These are phyloP conservation scores for Polytrichum commune DNA, from an alignment of 225 moss, liverwort and hornwort species.

Conservation along the genomic window DNA sequence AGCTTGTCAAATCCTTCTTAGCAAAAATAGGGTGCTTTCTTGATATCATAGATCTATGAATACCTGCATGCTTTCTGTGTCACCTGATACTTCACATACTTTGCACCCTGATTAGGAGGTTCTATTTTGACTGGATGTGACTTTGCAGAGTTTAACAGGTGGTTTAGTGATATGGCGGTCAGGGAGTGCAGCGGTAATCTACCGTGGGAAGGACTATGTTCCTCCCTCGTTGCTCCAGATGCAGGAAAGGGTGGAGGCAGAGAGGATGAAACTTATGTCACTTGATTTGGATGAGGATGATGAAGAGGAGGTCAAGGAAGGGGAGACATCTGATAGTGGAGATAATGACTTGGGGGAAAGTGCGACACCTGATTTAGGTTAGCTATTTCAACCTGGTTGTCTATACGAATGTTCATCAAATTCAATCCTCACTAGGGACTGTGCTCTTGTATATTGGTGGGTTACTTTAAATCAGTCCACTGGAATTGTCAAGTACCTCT, in stretches of 20 bases:
- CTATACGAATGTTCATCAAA: neutral
- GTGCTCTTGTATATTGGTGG: no score
- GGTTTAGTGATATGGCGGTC: constrained; percentile 95
- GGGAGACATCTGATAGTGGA: constrained; percentile 16
- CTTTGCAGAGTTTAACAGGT: constrained; percentile 75
- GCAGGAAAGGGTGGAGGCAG: constrained; percentile 51
- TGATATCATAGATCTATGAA: no score
- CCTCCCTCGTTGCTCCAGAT: constrained; percentile 53
- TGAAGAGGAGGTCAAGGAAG: constrained; percentile 18
- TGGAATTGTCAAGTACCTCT: no score
- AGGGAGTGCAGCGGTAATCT: constrained; percentile 84
- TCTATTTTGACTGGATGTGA: constrained; percentile 9
- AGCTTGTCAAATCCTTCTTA: no score
- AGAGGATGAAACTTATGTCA: constrained; percentile 41
- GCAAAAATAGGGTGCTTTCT: no score
- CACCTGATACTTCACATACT: no score
- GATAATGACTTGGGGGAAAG: constrained; percentile 5
- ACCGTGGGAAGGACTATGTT: constrained; percentile 91
- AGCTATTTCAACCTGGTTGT: neutral
- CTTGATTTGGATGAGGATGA: constrained; percentile 33
- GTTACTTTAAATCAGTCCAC: no score
- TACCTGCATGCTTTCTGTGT: no score
- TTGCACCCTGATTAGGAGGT: neutral
- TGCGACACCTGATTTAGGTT: neutral
- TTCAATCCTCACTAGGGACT: no score